These are phyloP conservation scores for Emericellopsis cladophorae DNA, from an alignment of 2,329 filamentous ascomycete species.

Conservation along the genomic window DNA sequence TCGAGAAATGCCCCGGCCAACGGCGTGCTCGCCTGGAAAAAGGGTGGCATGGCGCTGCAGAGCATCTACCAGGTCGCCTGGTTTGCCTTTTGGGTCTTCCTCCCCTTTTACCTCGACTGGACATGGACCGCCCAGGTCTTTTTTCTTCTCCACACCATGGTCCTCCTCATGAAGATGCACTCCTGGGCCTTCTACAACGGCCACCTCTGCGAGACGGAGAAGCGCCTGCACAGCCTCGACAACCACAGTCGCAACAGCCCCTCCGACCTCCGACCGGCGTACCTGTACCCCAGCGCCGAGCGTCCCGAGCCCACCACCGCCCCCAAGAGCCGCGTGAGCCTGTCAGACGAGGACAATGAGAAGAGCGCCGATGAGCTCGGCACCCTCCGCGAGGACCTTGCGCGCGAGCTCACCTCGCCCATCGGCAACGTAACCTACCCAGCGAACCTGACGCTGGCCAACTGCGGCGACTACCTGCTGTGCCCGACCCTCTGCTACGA, in stretches of 20 bases:
- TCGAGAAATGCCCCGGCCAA: constrained; percentile 41
- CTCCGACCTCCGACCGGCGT: constrained; percentile 51
- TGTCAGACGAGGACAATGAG: constrained; percentile 1
- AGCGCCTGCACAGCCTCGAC: constrained; percentile 69
- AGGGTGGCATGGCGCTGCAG: constrained; percentile 69
- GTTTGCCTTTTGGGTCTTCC: constrained; percentile 70
- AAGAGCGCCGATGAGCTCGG: constrained; percentile 38
- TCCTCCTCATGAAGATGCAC: constrained; percentile 97
- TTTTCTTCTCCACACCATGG: constrained; percentile 79
- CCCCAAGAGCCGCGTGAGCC: background rate
- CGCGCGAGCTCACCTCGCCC: constrained; percentile 81
- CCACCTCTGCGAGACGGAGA: constrained; percentile 78
- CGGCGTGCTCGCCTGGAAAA: constrained; percentile 55
- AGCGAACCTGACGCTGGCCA: constrained; percentile 67
- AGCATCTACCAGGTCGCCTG: constrained; percentile 69
- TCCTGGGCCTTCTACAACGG: constrained; percentile 98
- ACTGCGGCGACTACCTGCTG: constrained; percentile 77
- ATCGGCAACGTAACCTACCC: constrained; percentile 86
- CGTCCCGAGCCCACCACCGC: background rate
- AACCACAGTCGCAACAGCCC: constrained; percentile 54
- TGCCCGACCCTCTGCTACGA: constrained; percentile 97
- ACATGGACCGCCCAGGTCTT: constrained; percentile 97
- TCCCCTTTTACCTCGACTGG: constrained; percentile 80
- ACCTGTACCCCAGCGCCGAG: constrained; percentile 57
- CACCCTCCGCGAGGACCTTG: constrained; percentile 72